Base-by-base conservation (phyloP, 108 stramenopile species). In the Parmales sp. region DNA sequence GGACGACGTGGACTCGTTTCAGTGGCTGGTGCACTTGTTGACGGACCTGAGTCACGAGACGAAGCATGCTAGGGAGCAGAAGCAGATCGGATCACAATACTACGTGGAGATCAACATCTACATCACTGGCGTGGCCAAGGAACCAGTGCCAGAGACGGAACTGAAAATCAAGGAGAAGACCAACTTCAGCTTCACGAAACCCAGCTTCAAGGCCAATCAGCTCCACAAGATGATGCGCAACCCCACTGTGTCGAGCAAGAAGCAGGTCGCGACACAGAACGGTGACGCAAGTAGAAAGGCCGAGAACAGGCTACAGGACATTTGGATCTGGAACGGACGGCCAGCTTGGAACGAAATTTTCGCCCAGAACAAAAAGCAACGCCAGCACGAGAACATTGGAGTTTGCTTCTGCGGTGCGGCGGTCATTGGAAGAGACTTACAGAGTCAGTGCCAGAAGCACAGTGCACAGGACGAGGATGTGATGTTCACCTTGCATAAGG, bases 291-390 rank as follows among this genome's bases (percentile, higher is more conserved):
- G 51, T 25, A 22, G 51, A 28, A n/a, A 20, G 6, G 67, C 65
- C 9, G 29, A 37, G 25, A 79, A 79, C 51, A 45, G 78, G 13
- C 39, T 70, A 1, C 74, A 75, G 37, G 74, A 79, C 49, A 46
- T 76, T 4, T 79, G 67, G 67, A 63, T 79, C n/a, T 79, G 75
- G 74, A 76, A 79, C 36, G 78, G 78, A 0, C 69, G 78, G 39
- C 78, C 78, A 5, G 22, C 63, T 7, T 79, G 78, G 78, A 67
- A 72, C 41, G 29, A 68, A 39, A 72, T 79, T n/a, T 75, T 78
- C 28, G 46, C 18, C 16, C 39, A 66, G 46, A 46, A 49, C 13
- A 37, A 36, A 36, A 34, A 23, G 38, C 37, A 38, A 22, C 67
- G 74, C 9, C 41, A 50, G 11, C 48, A 72, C 63, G 0, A 2